A percentile compares a stretch with the other conserved stretches of the same genome.
These are phyloP conservation scores for Ganoderma leucocontextum DNA, from an alignment of 1,284 basidiomycete species.

Conservation along the genomic window DNA sequence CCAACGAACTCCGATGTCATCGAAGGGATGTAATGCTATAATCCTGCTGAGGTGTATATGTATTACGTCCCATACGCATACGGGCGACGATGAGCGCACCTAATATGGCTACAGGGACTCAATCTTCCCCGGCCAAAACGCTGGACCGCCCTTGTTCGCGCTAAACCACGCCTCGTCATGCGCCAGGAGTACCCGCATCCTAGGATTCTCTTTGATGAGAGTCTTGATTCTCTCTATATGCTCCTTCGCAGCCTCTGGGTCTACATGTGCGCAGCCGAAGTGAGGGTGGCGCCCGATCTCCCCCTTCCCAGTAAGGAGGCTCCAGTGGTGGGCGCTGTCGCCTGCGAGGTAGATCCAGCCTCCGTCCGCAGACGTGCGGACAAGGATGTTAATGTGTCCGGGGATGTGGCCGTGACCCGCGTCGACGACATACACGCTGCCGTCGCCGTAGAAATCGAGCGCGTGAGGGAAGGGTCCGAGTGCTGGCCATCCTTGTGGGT, in stretches of 20 bases:
- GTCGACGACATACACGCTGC: conserved; percentile 63
- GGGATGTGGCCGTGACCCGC: conserved; percentile 58
- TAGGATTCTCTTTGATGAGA: conserved; percentile 44
- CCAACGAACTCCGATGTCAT: neutral
- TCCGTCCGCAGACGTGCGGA: conserved; percentile 61
- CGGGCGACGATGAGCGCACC: too few species aligned
- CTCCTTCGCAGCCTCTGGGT: conserved; percentile 51
- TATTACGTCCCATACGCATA: neutral
- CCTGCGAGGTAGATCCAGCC: conserved; percentile 65
- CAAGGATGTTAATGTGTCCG: conserved; percentile 62
- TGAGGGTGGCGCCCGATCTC: conserved; percentile 45
- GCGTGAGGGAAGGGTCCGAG: conserved; percentile 61
- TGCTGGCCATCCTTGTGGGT: conserved; percentile 23
- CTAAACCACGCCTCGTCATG: conserved; percentile 63
- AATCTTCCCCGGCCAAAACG: conserved; percentile 52
- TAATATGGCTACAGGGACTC: conserved; percentile 14
- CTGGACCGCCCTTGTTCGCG: conserved; percentile 49
- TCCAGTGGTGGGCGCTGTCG: conserved; percentile 64
- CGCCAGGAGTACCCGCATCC: conserved; percentile 57
- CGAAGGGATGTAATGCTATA: neutral
- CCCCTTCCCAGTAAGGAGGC: conserved; percentile 55
- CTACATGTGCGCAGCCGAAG: conserved; percentile 51
- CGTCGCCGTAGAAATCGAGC: conserved; percentile 64
- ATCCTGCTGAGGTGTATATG: conserved; percentile 43
- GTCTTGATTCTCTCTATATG: conserved; percentile 52